Base-by-base conservation (phyloP, 1,284 basidiomycete species). In the Puccinia polysora region DNA sequence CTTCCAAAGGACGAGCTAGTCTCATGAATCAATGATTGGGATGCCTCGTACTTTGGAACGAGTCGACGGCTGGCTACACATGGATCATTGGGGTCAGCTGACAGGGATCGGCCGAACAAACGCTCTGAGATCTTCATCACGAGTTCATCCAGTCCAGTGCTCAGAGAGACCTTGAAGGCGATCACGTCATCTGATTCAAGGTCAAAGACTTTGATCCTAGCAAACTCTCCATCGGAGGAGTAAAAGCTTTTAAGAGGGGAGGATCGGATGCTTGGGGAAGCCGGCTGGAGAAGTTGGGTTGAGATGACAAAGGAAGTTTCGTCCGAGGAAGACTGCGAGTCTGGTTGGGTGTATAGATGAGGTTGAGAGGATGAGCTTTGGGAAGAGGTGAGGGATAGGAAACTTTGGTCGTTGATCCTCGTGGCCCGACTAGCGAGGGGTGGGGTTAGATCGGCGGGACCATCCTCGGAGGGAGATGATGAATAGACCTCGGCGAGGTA, bases 131-230 rank as follows among this genome's bases (percentile, higher is more conserved):
- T 60, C 38, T 43, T 60, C 2, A 8, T 10, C 2, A 28, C 30
- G 23, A 60, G 58, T 7, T 60, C 58, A 15, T 45, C n/a, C 58
- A 60, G 45, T 1, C 5, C 20, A 45, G 45, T 45, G 32, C 23
- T 45, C 23, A 36, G 40, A 20, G 38, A 12, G 38, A 45, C 58
- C 58, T 60, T 60, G 23, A 60, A 28, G 38, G 58, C 38, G 38
- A 60, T 60, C 23, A 43, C 14, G 15, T 60, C 58, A 2, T 60
- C n/a, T 1, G 58, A 60, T 14, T 45, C 38, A 25, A 60, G 38
- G 36, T 60, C 38, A 45, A 36, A 60, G 30, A 60, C 45, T 10
- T 60, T 60, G 20, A 60, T 60, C n/a, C 45, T 60, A 23, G 58
- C 45, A 43, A 60, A 45, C 45, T 60, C 23, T 8, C 58, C 58